Evolutionary conservation across 257 asterid genomes (phyloP).

Genomic region (Leptodermis oblonga): DNA sequence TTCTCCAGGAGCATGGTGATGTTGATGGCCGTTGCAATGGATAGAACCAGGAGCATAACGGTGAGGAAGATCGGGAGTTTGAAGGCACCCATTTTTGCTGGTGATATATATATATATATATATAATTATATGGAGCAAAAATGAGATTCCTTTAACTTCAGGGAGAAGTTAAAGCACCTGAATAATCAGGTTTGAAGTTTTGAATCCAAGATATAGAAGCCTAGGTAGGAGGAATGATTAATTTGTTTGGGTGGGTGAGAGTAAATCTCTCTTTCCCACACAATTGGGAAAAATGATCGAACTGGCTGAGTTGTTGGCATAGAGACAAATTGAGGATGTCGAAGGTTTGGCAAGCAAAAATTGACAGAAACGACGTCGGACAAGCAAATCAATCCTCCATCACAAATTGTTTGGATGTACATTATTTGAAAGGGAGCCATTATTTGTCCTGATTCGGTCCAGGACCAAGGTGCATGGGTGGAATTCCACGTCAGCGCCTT

Average conservation of each 20-base stretch:
- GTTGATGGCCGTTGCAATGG: conserved; percentile 43
- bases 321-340: too few species aligned
- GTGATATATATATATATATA: not conserved
- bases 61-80: conserved; percentile 14
- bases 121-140: not conserved
- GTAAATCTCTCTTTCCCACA: conserved; percentile 26
- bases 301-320: too few species aligned
- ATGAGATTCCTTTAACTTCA: conserved; percentile 3
- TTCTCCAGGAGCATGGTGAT: conserved; percentile 46
- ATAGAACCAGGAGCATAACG: conserved; percentile 31
- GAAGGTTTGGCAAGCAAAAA: too few species aligned
- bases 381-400: too few species aligned
- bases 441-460: too few species aligned
- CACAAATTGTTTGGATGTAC: too few species aligned
- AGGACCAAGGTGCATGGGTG: too few species aligned
- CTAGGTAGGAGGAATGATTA: not conserved
- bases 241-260: conserved; percentile 22
- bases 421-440: too few species aligned
- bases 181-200: not conserved
- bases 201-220: not conserved
- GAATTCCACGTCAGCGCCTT: too few species aligned
- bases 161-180: not conserved
- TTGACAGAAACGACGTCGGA: too few species aligned
- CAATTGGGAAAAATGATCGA: conserved; percentile 11
- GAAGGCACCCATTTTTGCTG: conserved; percentile 50